Evolutionary conservation across 305 asterid genomes (phyloP), one percentile per base, ranked within the genome.

Genomic region (Fraxinus latifolia): DNA sequence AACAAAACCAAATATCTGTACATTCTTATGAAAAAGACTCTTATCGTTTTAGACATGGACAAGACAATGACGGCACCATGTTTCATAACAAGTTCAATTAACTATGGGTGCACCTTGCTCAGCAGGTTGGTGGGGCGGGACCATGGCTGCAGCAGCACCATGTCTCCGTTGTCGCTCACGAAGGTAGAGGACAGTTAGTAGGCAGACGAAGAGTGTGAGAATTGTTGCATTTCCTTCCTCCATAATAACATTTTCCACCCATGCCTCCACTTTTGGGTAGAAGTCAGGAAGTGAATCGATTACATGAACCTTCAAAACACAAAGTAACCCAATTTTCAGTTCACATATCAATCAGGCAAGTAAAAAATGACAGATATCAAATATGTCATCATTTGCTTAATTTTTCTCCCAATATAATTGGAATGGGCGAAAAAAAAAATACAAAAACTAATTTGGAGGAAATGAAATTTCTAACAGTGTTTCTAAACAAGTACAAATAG

Each of bases 181-280:
- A n/a, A 95, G 89, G 88, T 91, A 95, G 50, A 95, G 98, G 73
- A 95, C 98, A 0, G 99, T 95, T 36, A 95, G 86, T 17, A 95
- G 98, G 94, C 99, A 95, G 21, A 87, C 95, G 60, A 95, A 91
- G 81, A 95, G 99, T 15, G 99, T 91, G 36, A 95, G 82, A 82
- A 95, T 95, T 15, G 99, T 95, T n/a, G 97, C 98, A 62, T 95
- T 95, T 76, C 99, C 98, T 91, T 95, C 99, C 89, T 94, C 99
- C 98, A 95, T 79, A 77, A 95, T 84, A 85, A 95, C 95, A 79
- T 89, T 82, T 87, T 95, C 96, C 82, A 91, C 92, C 99, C 98
- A 95, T 33, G 84, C 90, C 86, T 94, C 97, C 86, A 95, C 88
- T 85, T 84, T 94, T 9, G 98, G 99, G 76, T 91, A 92, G 19